Conservation (phyloP, 2,329 filamentous ascomycete species). For the Trichoderma sp. region DNA sequence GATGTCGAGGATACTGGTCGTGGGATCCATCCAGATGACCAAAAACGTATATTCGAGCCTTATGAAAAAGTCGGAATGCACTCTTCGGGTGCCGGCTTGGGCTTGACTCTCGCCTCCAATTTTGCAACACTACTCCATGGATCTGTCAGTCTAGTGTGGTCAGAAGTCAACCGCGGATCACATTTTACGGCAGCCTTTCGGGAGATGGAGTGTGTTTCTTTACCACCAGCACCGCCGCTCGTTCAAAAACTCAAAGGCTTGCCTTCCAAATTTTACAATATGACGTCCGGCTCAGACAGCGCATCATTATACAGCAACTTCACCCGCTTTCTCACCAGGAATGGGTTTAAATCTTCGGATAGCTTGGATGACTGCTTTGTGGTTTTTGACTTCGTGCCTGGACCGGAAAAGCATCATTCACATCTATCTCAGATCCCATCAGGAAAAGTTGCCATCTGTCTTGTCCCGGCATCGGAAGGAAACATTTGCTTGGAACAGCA, state of each 20-base stretch:
- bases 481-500: neutral
- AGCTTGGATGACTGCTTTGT: neutral
- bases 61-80: conserved; percentile 16
- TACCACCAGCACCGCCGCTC: neutral
- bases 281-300: neutral
- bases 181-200: neutral
- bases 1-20: neutral
- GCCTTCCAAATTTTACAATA: neutral
- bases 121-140: neutral
- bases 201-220: neutral
- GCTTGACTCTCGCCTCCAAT: neutral
- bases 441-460: neutral
- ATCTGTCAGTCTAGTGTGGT: neutral
- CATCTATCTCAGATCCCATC: neutral
- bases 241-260: neutral
- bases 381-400: neutral
- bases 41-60: conserved; percentile 17
- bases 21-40: conserved; percentile 2
- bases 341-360: neutral
- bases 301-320: neutral
- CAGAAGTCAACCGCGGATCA: neutral
- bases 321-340: neutral
- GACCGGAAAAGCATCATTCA: neutral
- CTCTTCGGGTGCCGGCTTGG: neutral
- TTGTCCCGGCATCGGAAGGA: neutral